These are phyloP conservation scores for Beauveria varroae DNA, from an alignment of 2,329 filamentous ascomycete species.

Conservation along the genomic window DNA sequence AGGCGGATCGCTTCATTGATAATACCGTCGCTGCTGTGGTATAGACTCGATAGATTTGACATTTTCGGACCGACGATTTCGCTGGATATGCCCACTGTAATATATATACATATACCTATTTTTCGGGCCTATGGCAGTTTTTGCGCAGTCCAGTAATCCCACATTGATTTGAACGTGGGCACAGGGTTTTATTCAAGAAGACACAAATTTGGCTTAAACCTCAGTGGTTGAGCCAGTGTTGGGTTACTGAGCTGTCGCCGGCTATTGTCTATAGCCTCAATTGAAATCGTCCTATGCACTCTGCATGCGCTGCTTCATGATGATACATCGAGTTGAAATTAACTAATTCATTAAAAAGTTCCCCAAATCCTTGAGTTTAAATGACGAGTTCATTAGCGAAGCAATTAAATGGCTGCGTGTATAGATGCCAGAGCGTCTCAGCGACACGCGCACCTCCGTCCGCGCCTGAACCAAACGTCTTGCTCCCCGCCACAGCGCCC, in stretches of 20 bases:
- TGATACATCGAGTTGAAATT: too few species aligned
- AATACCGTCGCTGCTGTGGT: slow-evolving; percentile 14
- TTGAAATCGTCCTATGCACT: too few species aligned
- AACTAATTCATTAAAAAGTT: neutral
- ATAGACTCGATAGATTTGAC: neutral
- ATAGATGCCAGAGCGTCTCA: slow-evolving; percentile 8
- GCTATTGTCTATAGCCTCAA: too few species aligned
- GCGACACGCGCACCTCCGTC: neutral
- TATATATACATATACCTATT: neutral
- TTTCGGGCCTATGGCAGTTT: too few species aligned
- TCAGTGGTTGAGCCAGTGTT: too few species aligned
- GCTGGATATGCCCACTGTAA: neutral
- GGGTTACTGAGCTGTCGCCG: too few species aligned
- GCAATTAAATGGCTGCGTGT: slow-evolving; percentile 9
- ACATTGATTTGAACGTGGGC: too few species aligned
- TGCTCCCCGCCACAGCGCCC: neutral
- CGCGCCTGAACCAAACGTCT: neutral
- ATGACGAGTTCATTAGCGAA: slow-evolving; percentile 8
- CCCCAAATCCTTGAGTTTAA: neutral
- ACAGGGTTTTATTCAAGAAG: too few species aligned
- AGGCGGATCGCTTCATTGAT: slow-evolving; percentile 17
- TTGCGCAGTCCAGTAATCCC: too few species aligned
- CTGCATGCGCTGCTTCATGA: too few species aligned
- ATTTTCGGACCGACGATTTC: too few species aligned
- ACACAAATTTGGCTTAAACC: too few species aligned